Base-by-base conservation (phyloP, 371 early-diverging fungal genomes). In the Syncephalastrum sp. region DNA sequence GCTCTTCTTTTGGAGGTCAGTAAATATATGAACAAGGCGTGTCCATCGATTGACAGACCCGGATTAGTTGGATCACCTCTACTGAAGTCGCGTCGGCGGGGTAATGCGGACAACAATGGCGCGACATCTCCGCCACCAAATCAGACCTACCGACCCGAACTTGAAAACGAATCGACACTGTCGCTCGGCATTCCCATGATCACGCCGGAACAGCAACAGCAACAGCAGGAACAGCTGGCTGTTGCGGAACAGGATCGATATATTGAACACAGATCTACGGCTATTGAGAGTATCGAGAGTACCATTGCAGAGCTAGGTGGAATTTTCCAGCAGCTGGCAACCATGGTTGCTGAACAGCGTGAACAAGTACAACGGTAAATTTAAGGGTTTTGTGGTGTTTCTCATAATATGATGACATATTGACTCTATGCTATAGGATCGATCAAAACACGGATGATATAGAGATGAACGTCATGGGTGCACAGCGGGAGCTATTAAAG, bases 291-390 rank as follows among this genome's bases (percentile, higher is more conserved):
- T 15, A 97, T 98, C 53, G 99, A 98, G 60, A 88, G 92, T 12
- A 98, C 99, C 1, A 94, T 98, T 56, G 91, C 94, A 0, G 99
- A 98, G 67, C 82, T 98, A n/a, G 99, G 98, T 14, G 85, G 89
- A 51, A 95, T 98, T 23, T 98, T 96, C 70, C 94, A 92, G 65
- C 93, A 96, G 57, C 75, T 98, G 56, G 94, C 96, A 0, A 83
- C 86, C 12, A 91, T 98, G 88, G 91, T 98, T 4, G 91, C 95
- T 3, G 94, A 91, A 58, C 99, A 98, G 65, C 81, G 98, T 21
- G 97, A 98, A 50, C 89, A 90, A 47, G 93, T 98, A 24, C 95
- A 94, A 72, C 72, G 93, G 85, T 86, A 77, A 61, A 46, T 47
- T 42, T 17, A 2, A 27, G 17, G 8, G 53, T 50, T 42, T 0